Evolutionary conservation across 768 basidiomycete genomes (phyloP), one percentile per base, ranked within the genome.

Genomic region (Lentinula sp.): DNA sequence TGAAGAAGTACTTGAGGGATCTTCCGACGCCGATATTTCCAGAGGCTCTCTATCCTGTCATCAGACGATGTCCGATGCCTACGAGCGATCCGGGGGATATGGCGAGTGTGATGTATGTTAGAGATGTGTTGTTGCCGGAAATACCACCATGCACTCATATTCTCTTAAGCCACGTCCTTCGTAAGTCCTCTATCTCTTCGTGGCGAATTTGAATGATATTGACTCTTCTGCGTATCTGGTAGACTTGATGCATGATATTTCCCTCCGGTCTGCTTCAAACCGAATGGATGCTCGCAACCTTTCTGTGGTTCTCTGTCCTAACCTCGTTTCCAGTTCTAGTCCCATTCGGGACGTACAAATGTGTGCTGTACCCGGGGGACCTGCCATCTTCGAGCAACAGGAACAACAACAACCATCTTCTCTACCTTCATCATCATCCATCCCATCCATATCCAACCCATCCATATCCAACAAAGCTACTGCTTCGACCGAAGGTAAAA

Each of bases 211-310:
- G 62, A 33, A n/a, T 45, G 41, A 36, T 32, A 2, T 7, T 33
- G 50, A 33, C 32, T 16, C 42, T 56, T 62, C 68, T 57, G 67
- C 67, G 68, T 15, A 41, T 66, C 37, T 10, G 53, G 36, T 53
- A 94, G 92, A 92, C 66, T 77, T 94, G 5, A 76, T 93, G 63
- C 88, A 94, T 64, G 88, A 94, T 59, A 84, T 93, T 13, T 89
- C 91, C 1, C 72, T 87, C 16, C 84, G 83, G 6, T 78, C 89
- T 2, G 76, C 79, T 2, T 76, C 74, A 6, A 94, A 94, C 67
- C 78, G 81, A 39, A 95, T 95, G 93, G 87, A 90, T 66, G 88
- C 91, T 10, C 81, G 86, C 63, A 95, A 95, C 67, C 85, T 94
- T 45, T 80, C 91, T 10, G 77, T 94, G 59, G 90, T 93, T 13